Base-by-base conservation (phyloP, 139 green algal genomes). In the Volvox africanus region DNA sequence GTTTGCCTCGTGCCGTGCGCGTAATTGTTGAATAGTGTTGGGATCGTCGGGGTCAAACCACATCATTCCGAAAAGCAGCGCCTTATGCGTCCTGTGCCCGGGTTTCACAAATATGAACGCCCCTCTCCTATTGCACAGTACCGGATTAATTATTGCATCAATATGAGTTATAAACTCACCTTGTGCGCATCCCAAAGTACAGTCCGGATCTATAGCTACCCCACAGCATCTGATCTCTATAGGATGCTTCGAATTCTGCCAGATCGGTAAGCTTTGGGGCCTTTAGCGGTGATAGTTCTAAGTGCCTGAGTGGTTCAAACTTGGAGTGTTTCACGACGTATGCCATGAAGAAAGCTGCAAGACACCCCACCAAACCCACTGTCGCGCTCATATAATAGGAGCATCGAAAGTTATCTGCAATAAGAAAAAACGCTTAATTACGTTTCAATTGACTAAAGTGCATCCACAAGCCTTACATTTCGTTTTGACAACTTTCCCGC, bases 121-220 rank as follows among this genome's bases (percentile, higher is more conserved):
- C 44, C 44, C n/a, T n/a, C n/a, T n/a, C 44, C 44, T 55, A 55
- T 9, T 55, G 44, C 44, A 55, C 44, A 55, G 44, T 55, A 55
- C 44, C 44, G 44, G 44, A 5, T 55, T 14, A 55, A 55, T 55
- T 9, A 55, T 55, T 55, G 44, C 5, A 55, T 55, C 44, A 9
- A 55, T 55, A 55, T 55, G 9, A 55, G 5, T 5, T 55, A 55
- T 5, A 73, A 9, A 73, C 37, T 84, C 62, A 95, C 93, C 97
- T 93, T 35, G 93, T 97, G 50, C 96, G 94, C 95, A 98, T 95
- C 13, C 96, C 98, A 88, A 99, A 97, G 91, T 99, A 99, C 0
- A 98, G 93, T 11, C 97, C 97, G 2, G 98, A 95, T 0, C 98
- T 81, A 92, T 99, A 99, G 44, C 95, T 98, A 17, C 98, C 98